Evolutionary conservation across 2,329 filamentous ascomycete genomes (phyloP).

Genomic region (Penicillium psychrosexuale): DNA sequence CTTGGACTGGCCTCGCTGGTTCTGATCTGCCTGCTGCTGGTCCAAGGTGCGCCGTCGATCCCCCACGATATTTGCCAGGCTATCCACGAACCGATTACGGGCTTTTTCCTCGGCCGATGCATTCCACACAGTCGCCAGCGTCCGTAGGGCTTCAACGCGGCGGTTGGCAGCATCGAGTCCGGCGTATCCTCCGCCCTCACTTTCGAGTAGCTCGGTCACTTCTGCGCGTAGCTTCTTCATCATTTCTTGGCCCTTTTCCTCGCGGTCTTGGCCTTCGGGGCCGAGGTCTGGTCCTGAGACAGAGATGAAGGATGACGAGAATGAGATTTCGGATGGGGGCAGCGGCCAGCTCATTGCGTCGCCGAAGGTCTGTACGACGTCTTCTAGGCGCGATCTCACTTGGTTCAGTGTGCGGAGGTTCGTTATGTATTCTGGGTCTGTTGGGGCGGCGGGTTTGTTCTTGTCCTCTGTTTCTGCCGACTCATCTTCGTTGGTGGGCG

Average conservation of each 20-base stretch:
- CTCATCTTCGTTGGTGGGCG: slow-evolving; percentile 5
- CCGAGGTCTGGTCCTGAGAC: slow-evolving; percentile 80
- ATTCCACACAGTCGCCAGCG: slow-evolving; percentile 79
- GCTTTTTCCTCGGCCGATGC: slow-evolving; percentile 95
- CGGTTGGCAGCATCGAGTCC: slow-evolving; percentile 67
- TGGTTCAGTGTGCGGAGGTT: slow-evolving; percentile 78
- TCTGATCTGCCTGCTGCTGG: slow-evolving; percentile 30
- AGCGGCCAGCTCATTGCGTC: slow-evolving; percentile 95
- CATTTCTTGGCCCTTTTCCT: slow-evolving; percentile 85
- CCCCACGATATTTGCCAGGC: slow-evolving; percentile 75
- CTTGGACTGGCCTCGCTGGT: slow-evolving; percentile 16
- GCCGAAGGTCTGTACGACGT: slow-evolving; percentile 86
- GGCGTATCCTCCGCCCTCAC: slow-evolving; percentile 56
- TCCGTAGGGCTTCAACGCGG: slow-evolving; percentile 73
- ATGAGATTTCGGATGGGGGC: slow-evolving; percentile 79
- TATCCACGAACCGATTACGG: slow-evolving; percentile 74
- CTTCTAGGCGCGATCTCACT: slow-evolving; percentile 79
- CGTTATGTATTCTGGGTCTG: slow-evolving; percentile 66
- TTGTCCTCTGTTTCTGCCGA: slow-evolving; percentile 3
- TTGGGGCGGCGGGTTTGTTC: slow-evolving; percentile 5
- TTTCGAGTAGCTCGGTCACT: slow-evolving; percentile 64
- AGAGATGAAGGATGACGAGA: slow-evolving; percentile 81
- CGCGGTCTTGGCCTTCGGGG: slow-evolving; percentile 63
- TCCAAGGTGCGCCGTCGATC: slow-evolving; percentile 57
- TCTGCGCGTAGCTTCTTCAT: slow-evolving; percentile 64